A percentile compares a stretch with the other conserved stretches of the same genome.
Evolutionary conservation across 495 filamentous ascomycete genomes (phyloP).

Genomic region (Cenococcum geophilum): DNA sequence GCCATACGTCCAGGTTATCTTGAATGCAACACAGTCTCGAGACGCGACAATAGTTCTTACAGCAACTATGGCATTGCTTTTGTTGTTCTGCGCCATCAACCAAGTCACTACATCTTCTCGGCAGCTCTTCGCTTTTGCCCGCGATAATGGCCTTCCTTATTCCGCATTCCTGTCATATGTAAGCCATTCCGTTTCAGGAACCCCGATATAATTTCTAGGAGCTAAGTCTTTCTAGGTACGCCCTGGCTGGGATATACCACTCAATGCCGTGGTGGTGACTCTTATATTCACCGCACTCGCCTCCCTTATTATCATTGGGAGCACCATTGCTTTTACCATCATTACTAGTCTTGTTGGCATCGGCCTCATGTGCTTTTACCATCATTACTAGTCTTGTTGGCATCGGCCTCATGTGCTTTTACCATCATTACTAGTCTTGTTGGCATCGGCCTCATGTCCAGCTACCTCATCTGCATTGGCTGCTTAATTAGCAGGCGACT

Average conservation of each 20-base stretch:
- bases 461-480: constrained; percentile 18
- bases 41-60: constrained; percentile 7
- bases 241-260: constrained; percentile 44
- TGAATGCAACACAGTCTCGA: constrained; percentile 8
- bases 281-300: constrained; percentile 47
- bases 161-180: constrained; percentile 7
- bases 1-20: constrained; percentile 14
- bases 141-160: constrained; percentile 20
- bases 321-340: constrained; percentile 49
- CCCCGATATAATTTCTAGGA: neutral
- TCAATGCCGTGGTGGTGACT: constrained; percentile 23
- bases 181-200: neutral
- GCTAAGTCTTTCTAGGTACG: constrained; percentile 20
- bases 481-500: constrained; percentile 11
- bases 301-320: constrained; percentile 55
- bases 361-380: no score
- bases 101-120: constrained; percentile 10
- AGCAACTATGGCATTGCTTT: constrained; percentile 5
- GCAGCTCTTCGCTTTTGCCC: constrained; percentile 15
- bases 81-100: neutral
- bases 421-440: constrained; percentile 45
- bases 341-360: no score
- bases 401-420: no score
- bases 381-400: no score
- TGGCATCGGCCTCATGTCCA: constrained; percentile 16